phyloP scores from a whole-genome alignment of 2,329 filamentous ascomycete species.

The Pseudogymnoascus sp. region DNA sequence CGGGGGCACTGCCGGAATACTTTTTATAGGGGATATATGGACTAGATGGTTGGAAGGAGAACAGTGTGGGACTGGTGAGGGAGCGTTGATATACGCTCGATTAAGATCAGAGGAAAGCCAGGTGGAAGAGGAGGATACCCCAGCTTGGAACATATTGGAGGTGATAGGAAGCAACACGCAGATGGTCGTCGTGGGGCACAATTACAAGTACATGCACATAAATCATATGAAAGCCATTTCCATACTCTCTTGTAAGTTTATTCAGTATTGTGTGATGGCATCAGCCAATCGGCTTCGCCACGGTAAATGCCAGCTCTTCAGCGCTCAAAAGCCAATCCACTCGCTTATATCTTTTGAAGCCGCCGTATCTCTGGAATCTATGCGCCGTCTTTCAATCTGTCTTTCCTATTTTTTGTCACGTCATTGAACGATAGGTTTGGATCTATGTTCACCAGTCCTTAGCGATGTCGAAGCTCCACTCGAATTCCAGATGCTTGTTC shows the following conservation, averaged over 20 bases:
- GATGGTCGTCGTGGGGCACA: neutral
- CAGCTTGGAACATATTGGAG: neutral
- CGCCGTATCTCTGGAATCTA: neutral
- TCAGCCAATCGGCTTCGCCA: neutral
- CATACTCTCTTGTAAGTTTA: neutral
- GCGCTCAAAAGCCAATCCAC: neutral
- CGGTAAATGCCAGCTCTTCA: neutral
- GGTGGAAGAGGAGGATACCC: constrained; percentile 6
- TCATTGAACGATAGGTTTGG: neutral
- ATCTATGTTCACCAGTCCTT: constrained; percentile 73
- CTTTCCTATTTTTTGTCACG: neutral
- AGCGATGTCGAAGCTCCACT: constrained; percentile 93
- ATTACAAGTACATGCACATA: constrained; percentile 1
- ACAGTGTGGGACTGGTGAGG: neutral
- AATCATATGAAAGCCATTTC: neutral
- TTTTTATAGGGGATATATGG: constrained; percentile 48
- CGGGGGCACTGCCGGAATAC: constrained; percentile 60
- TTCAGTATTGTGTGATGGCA: neutral
- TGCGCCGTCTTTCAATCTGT: neutral
- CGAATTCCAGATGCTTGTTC: constrained; percentile 81
- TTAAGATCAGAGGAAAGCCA: neutral
- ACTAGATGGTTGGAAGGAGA: neutral
- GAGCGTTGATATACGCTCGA: neutral
- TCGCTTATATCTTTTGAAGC: neutral
- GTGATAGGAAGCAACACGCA: neutral